Base-by-base conservation (phyloP, 2,329 filamentous ascomycete species). In the Bipolaris sorokiniana region DNA sequence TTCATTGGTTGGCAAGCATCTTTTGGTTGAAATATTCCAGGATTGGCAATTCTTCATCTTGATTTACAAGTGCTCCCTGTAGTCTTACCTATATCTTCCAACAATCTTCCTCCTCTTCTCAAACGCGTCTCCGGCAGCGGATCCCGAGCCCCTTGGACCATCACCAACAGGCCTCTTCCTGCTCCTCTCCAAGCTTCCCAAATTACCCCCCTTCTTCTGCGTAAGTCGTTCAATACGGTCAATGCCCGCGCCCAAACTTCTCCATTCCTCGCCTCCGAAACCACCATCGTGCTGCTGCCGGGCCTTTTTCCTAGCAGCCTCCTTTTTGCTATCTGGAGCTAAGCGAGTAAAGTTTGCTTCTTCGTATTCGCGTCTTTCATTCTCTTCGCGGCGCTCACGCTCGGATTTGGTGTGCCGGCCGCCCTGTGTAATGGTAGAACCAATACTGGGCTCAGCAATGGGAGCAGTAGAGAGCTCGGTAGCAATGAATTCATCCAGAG, bases 191-290 rank as follows among this genome's bases (percentile, higher is more conserved):
- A 93, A 76, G 64, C 85, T 85, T 31, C 84, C 82, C 51, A 64
- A 51, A 3, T 64, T 56, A 22, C 82, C 80, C 47, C 82, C 74
- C 75, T 87, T 91, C 72, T 86, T 85, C 76, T 86, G 87, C 6
- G 93, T 97, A 70, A 97, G 81, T 61, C 88, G 84, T 67, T 92
- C 89, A 76, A 97, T 97, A 42, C 94, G 84, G 77, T 97, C 91
- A 49, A 93, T 86, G 7, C 92, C 92, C 73, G 93, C 89, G 54
- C 91, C 91, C 42, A 99, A 80, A 23, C 90, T 88, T 62, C 89
- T 86, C 91, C 92, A 98, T 73, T 98, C 95, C 78, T 98, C 95
- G 49, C 95, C 95, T 60, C 94, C 94, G 78, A 90, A 97, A 77
- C 82, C 88, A 34, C 76, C 74, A 36, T 77, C 74, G 16, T 77